Evolutionary conservation across 768 basidiomycete genomes (phyloP).

Genomic region (Strobilomyces echinocephalus): DNA sequence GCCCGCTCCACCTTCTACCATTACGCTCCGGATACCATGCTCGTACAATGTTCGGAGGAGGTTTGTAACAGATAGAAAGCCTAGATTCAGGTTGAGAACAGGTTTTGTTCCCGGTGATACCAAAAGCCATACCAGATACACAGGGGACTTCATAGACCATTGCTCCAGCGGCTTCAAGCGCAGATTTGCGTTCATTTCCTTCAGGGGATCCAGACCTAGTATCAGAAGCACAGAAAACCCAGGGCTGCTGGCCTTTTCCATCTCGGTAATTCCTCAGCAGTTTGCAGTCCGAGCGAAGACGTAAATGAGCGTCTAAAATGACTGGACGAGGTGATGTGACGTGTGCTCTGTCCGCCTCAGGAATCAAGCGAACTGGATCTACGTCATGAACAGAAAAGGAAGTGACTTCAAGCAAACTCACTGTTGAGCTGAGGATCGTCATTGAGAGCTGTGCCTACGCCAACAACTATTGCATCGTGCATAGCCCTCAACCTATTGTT

Average conservation of each 20-base stretch:
- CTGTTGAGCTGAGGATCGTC: constrained; percentile 96
- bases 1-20: constrained; percentile 93
- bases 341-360: constrained; percentile 33
- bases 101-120: neutral
- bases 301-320: constrained; percentile 73
- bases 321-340: constrained; percentile 69
- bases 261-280: constrained; percentile 60
- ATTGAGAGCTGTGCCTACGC: constrained; percentile 83
- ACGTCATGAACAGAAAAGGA: neutral
- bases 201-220: constrained; percentile 7
- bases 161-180: constrained; percentile 64
- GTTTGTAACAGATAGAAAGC: constrained; percentile 39
- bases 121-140: constrained; percentile 32
- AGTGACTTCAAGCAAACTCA: constrained; percentile 32
- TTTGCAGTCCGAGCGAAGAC: constrained; percentile 61
- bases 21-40: constrained; percentile 65
- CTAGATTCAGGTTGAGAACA: constrained; percentile 19
- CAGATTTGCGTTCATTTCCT: constrained; percentile 33
- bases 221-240: constrained; percentile 53
- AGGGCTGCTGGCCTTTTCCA: constrained; percentile 63
- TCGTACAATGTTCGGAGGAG: constrained; percentile 51
- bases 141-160: constrained; percentile 49
- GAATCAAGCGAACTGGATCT: constrained; percentile 52
- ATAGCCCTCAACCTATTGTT: constrained; percentile 74
- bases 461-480: constrained; percentile 91